Conservation (phyloP, 176 grass and related monocot genomes). For the Calamus simplicifolius region DNA sequence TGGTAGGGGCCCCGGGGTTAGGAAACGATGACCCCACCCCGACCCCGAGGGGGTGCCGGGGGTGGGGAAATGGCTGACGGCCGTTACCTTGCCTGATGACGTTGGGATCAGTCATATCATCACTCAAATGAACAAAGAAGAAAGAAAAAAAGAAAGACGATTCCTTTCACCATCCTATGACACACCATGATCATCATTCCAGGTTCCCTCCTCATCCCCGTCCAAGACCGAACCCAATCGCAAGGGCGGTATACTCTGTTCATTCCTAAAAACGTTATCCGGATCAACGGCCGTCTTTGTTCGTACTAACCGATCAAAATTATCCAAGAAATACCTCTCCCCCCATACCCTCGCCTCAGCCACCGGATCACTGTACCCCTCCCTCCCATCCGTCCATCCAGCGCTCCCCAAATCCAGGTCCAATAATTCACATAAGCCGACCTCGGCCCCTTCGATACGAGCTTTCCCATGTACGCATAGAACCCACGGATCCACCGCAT, state of each 20-base stretch:
- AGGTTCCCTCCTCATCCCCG: too few species aligned
- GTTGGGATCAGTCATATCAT: too few species aligned
- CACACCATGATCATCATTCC: too few species aligned
- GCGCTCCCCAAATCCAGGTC: constrained; percentile 63
- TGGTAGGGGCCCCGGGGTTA: too few species aligned
- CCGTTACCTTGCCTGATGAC: too few species aligned
- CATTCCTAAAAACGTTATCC: constrained; percentile 54
- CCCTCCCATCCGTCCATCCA: neutral
- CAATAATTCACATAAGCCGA: constrained; percentile 69
- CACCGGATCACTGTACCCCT: neutral
- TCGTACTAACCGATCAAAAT: constrained; percentile 51
- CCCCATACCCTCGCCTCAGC: constrained; percentile 43
- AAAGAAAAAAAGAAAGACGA: too few species aligned
- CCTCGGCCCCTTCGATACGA: constrained; percentile 34
- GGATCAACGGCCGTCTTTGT: constrained; percentile 55
- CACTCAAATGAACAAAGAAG: too few species aligned
- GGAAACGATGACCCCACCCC: too few species aligned
- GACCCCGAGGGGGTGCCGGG: too few species aligned
- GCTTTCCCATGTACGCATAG: constrained; percentile 37
- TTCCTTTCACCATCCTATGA: too few species aligned
- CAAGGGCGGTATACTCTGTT: constrained; percentile 55
- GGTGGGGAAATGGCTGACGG: too few species aligned
- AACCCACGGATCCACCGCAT: constrained; percentile 44
- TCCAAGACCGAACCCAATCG: too few species aligned
- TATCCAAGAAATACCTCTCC: constrained; percentile 59